Evolutionary conservation across 2,329 filamentous ascomycete genomes (phyloP).

Genomic region (Exophiala viscosa): DNA sequence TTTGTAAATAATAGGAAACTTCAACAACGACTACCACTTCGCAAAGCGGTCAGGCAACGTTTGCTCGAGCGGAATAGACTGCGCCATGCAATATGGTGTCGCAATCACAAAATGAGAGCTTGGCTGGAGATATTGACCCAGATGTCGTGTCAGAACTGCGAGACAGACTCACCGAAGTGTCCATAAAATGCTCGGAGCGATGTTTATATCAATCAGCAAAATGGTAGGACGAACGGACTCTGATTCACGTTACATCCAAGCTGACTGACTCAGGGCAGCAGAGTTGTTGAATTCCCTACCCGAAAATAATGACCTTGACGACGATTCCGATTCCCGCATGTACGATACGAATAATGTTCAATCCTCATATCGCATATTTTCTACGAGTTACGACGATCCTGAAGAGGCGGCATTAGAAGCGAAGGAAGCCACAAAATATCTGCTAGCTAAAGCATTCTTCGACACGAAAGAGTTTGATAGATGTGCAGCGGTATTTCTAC

Average conservation of each 20-base stretch:
- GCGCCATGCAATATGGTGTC: slow-evolving; percentile 7
- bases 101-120: slow-evolving; percentile 19
- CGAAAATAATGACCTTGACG: slow-evolving; percentile 53
- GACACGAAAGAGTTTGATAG: slow-evolving; percentile 94
- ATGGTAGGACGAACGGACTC: slow-evolving; percentile 54
- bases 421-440: slow-evolving; percentile 74
- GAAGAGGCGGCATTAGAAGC: slow-evolving; percentile 73
- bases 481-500: slow-evolving; percentile 82
- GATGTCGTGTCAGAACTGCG: slow-evolving; percentile 26
- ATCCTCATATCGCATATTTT: slow-evolving; percentile 49
- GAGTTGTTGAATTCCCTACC: slow-evolving; percentile 82
- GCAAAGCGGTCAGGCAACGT: neutral
- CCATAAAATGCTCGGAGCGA: slow-evolving; percentile 86
- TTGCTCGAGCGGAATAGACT: neutral
- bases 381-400: slow-evolving; percentile 59
- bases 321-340: slow-evolving; percentile 55
- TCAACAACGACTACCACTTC: neutral
- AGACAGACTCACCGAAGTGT: slow-evolving; percentile 47
- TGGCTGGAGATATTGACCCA: slow-evolving; percentile 19
- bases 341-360: slow-evolving; percentile 48
- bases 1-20: neutral
- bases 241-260: slow-evolving; percentile 38
- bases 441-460: slow-evolving; percentile 90
- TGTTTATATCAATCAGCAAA: slow-evolving; percentile 95
- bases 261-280: slow-evolving; percentile 65